Percentiles rank a stretch among this genome's conserved stretches.
Evolutionary conservation across 2,329 filamentous ascomycete genomes (phyloP).

Genomic region (Colletotrichum agaves): DNA sequence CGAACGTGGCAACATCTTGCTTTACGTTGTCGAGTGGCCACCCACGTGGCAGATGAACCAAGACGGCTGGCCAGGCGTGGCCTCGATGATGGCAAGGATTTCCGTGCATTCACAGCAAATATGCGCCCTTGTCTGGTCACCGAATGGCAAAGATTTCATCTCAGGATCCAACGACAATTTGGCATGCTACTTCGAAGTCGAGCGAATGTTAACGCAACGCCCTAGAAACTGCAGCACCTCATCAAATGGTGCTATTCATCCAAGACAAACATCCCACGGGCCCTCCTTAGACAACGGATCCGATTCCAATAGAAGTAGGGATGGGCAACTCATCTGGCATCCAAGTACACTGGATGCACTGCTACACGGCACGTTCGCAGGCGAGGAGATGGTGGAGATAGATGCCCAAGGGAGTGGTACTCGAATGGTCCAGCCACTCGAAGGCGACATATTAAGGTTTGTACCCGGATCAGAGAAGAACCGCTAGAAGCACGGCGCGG

Average conservation of each 20-base stretch:
- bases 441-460: constrained; percentile 58
- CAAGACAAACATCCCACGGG: background rate
- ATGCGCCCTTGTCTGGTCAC: constrained; percentile 91
- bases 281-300: background rate
- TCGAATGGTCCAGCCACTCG: constrained; percentile 43
- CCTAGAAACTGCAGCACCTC: constrained; percentile 23
- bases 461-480: constrained; percentile 71
- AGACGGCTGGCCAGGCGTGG: constrained; percentile 79
- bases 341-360: background rate
- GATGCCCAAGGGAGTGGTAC: constrained; percentile 41
- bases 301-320: background rate
- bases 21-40: constrained; percentile 91
- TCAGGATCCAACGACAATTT: constrained; percentile 94
- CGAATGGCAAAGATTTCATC: constrained; percentile 79
- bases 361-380: background rate
- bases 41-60: constrained; percentile 68
- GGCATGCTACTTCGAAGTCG: constrained; percentile 82
- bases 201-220: constrained; percentile 59
- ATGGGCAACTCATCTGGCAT: background rate
- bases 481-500: constrained; percentile 82
- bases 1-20: constrained; percentile 83
- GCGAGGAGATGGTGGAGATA: background rate
- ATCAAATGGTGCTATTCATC: background rate
- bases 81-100: constrained; percentile 82
- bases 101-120: constrained; percentile 87